These are phyloP conservation scores for Phialophora macrospora DNA, from an alignment of 2,329 filamentous ascomycete species.

Conservation along the genomic window DNA sequence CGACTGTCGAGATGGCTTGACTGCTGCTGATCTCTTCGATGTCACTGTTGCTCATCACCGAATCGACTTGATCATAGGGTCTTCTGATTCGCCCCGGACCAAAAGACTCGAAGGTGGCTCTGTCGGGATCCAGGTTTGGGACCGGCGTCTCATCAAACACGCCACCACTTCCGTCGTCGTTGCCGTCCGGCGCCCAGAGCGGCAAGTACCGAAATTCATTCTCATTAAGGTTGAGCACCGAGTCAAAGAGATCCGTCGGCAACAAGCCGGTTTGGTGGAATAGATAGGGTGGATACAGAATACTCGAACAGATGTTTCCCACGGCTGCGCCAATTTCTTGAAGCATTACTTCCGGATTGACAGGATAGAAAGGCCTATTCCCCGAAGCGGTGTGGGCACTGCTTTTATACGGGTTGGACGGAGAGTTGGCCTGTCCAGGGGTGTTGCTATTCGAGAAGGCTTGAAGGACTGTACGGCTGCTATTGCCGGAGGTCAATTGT, in stretches of 20 bases:
- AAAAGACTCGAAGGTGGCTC: conserved; percentile 16
- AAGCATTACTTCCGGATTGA: conserved; percentile 21
- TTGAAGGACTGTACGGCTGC: conserved; percentile 9
- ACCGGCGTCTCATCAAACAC: conserved; percentile 52
- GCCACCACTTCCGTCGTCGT: conserved; percentile 59
- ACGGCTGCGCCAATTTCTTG: conserved; percentile 15
- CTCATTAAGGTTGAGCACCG: conserved; percentile 58
- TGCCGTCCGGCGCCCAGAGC: conserved; percentile 66
- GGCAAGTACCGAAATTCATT: conserved; percentile 68
- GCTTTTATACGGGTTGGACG: not conserved
- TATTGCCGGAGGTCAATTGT: not conserved
- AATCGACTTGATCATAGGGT: conserved; percentile 40
- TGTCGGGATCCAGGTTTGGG: conserved; percentile 41
- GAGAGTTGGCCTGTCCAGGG: not conserved
- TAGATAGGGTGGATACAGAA: conserved; percentile 29
- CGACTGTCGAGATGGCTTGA: conserved; percentile 44
- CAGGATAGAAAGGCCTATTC: not conserved
- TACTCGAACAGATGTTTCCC: conserved; percentile 19
- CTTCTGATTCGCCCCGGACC: conserved; percentile 42
- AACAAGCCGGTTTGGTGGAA: conserved; percentile 28
- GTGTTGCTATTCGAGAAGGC: conserved; percentile 14
- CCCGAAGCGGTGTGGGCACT: not conserved
- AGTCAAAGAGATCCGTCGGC: conserved; percentile 43
- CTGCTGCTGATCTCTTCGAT: conserved; percentile 40
- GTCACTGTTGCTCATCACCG: conserved; percentile 34